Evolutionary conservation across 176 grass and related monocot genomes (phyloP).

Genomic region (Hyparrhenia diplandra): DNA sequence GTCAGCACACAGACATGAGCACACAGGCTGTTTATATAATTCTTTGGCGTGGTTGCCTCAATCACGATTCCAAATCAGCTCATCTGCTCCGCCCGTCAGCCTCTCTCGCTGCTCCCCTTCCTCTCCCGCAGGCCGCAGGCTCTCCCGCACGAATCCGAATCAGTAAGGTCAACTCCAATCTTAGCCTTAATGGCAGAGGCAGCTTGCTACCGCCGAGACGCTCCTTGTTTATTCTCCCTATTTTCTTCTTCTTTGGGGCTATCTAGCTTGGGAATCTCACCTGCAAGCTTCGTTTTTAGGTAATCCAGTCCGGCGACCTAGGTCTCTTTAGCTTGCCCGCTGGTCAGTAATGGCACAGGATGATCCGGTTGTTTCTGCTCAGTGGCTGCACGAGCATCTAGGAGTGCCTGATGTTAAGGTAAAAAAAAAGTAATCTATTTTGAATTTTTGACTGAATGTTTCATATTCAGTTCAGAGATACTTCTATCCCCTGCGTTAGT

Average conservation of each 20-base stretch:
- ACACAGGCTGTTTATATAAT: too few species aligned
- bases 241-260: background rate
- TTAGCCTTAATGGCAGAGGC: background rate
- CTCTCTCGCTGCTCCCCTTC: background rate
- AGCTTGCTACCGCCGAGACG: background rate
- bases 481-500: background rate
- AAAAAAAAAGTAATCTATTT: background rate
- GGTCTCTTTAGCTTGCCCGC: background rate
- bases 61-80: slow-evolving; percentile 15
- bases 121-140: background rate
- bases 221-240: background rate
- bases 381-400: slow-evolving; percentile 68
- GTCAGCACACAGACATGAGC: too few species aligned
- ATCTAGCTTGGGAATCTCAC: background rate
- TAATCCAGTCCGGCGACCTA: slow-evolving; percentile 17
- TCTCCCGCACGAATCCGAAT: background rate
- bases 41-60: background rate
- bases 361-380: slow-evolving; percentile 65
- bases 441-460: too few species aligned
- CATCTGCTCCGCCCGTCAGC: slow-evolving; percentile 7
- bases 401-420: slow-evolving; percentile 71
- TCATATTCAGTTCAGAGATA: background rate
- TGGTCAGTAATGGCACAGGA: slow-evolving; percentile 46
- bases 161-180: background rate
- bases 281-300: background rate